Evolutionary conservation across 1,139 yeast species (phyloP).

Genomic region (Suhomyces wounanorum): DNA sequence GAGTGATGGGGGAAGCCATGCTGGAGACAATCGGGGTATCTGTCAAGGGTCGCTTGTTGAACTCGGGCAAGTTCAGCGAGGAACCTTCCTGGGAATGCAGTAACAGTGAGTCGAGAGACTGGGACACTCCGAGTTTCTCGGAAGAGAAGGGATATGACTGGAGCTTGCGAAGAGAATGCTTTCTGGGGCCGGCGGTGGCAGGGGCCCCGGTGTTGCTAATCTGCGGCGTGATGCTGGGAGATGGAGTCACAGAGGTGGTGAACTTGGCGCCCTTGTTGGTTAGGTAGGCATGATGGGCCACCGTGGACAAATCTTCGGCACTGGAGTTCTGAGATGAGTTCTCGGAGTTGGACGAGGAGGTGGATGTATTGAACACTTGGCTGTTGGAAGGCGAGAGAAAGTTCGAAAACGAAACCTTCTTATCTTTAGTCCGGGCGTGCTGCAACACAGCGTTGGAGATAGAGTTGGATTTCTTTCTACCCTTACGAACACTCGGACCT

Average conservation of each 20-base stretch:
- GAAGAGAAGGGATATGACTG: slow-evolving; percentile 20
- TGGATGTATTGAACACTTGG: slow-evolving; percentile 14
- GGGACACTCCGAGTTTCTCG: slow-evolving; percentile 20
- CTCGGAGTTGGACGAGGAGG: slow-evolving; percentile 16
- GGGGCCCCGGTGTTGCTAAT: slow-evolving; percentile 11
- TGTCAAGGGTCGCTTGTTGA: slow-evolving; percentile 67
- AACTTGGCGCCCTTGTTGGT: slow-evolving; percentile 11
- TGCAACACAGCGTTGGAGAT: slow-evolving; percentile 27
- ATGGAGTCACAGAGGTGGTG: slow-evolving; percentile 17
- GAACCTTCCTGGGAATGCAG: slow-evolving; percentile 10
- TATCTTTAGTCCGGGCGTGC: slow-evolving; percentile 20
- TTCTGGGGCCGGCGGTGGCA: slow-evolving; percentile 9
- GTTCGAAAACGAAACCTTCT: slow-evolving; percentile 23
- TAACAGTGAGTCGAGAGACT: slow-evolving; percentile 34
- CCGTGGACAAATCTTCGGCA: slow-evolving; percentile 18
- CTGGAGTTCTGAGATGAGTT: slow-evolving; percentile 19
- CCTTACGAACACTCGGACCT: slow-evolving; percentile 3
- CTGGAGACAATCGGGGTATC: slow-evolving; percentile 70
- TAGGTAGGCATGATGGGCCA: neutral
- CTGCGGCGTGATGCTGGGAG: slow-evolving; percentile 17
- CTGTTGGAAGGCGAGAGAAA: slow-evolving; percentile 15
- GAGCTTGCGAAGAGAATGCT: slow-evolving; percentile 17
- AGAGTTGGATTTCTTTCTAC: slow-evolving; percentile 20
- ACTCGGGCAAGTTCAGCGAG: slow-evolving; percentile 48
- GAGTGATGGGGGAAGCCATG: slow-evolving; percentile 52